Base-by-base conservation (phyloP, 192 early-diverging fungal species). In the Entophlyctis luteolus region DNA sequence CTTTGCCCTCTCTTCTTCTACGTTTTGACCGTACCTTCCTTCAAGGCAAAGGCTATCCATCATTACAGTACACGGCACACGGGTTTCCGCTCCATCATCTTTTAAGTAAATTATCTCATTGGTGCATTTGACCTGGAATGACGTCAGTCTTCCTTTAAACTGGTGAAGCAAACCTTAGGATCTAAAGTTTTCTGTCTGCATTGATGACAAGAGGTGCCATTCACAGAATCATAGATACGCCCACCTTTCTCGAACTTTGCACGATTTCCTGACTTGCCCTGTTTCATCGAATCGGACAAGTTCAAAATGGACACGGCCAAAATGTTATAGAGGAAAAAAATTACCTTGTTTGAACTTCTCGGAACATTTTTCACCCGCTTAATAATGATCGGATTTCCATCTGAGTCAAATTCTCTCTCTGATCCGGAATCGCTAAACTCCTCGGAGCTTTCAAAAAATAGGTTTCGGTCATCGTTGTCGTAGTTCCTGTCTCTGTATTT, bases 171-270 rank as follows among this genome's bases (percentile, higher is more conserved):
- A 33, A 67, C 65, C 36, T 67, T 69, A 12, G 67, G 42, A 22
- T 69, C 67, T 14, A 69, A 18, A 23, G 67, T 69, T 48, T 69
- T 69, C 39, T 69, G 67, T 12, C 67, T 12, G 56, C 67, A 69
- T 59, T 69, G 67, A 34, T 69, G 67, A 34, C 67, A 69, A 20
- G 39, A 48, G 20, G 67, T 59, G 10, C 67, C 67, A 59, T 69
- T 69, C 14, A 69, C 56, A 10, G 67, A 59, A 28, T 69, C 67
- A 34, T 69, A 69, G 25, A 49, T 49, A 1, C 67, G 23, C 28
- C 67, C 67, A 22, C 67, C 67, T 23, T 20, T n/a, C 31, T 60
- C 37, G 58, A 46, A 60, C 22, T 32, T 38, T 8, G 10, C 10
- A 25, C 47, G 58, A 6, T 5, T 4, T 4, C 55, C 55, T 5